Percentiles rank a stretch among this genome's conserved stretches.
These are phyloP conservation scores for Penicillium frequentans DNA, from an alignment of 2,329 filamentous ascomycete species.

Conservation along the genomic window DNA sequence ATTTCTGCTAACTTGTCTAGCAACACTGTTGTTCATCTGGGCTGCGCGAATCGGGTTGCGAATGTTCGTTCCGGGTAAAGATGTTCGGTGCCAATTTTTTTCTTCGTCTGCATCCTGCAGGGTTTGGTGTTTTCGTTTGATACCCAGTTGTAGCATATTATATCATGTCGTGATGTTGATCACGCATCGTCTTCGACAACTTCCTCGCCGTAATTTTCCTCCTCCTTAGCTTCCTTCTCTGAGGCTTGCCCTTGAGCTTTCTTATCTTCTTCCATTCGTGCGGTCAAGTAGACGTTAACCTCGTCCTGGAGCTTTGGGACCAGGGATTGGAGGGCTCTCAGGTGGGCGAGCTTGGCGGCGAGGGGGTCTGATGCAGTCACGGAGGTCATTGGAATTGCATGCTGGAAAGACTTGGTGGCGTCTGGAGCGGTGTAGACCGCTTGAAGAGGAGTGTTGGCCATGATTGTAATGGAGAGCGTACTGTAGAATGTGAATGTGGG, in stretches of 20 bases:
- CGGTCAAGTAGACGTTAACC: slow-evolving; percentile 60
- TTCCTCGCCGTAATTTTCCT: slow-evolving; percentile 79
- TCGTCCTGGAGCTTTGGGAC: slow-evolving; percentile 56
- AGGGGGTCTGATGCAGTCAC: slow-evolving; percentile 19
- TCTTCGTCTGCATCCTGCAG: slow-evolving; percentile 2
- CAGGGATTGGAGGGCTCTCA: slow-evolving; percentile 51
- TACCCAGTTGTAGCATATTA: slow-evolving; percentile 34
- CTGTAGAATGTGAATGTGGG: background rate
- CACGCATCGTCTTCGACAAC: slow-evolving; percentile 64
- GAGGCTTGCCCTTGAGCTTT: slow-evolving; percentile 36
- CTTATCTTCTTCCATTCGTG: slow-evolving; percentile 64
- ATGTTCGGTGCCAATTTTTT: slow-evolving; percentile 10
- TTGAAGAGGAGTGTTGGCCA: slow-evolving; percentile 15
- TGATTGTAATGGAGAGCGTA: background rate
- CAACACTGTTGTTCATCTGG: slow-evolving; percentile 72
- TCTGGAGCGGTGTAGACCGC: slow-evolving; percentile 33
- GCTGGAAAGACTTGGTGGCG: slow-evolving; percentile 32
- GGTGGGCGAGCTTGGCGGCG: slow-evolving; percentile 53
- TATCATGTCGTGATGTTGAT: slow-evolving; percentile 20
- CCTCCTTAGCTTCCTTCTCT: slow-evolving; percentile 44
- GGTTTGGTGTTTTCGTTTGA: slow-evolving; percentile 28
- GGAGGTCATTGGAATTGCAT: slow-evolving; percentile 21
- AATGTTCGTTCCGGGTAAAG: slow-evolving; percentile 21
- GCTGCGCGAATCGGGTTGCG: slow-evolving; percentile 60
- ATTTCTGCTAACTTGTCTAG: slow-evolving; percentile 30